These are phyloP conservation scores for Pseudoperonospora humuli DNA, from an alignment of 352 stramenopile genomes.

Conservation along the genomic window DNA sequence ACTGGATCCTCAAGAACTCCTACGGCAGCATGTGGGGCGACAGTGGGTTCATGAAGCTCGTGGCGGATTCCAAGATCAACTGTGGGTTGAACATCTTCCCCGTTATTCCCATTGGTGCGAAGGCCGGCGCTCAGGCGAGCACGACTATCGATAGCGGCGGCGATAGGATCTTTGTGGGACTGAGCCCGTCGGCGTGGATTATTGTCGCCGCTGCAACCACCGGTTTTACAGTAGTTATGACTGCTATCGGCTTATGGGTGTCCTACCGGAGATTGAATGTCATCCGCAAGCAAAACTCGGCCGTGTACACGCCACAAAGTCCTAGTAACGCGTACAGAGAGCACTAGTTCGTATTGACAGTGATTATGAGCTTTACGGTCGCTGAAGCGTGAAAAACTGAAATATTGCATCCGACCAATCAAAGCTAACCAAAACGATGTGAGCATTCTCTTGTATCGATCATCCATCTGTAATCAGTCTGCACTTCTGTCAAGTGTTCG, in stretches of 20 bases:
- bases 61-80: constrained; percentile 66
- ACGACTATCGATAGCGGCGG: constrained; percentile 58
- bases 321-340: constrained; percentile 2
- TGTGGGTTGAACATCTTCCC: constrained; percentile 77
- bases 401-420: no score
- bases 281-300: constrained; percentile 46
- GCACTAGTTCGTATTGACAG: constrained; percentile 2
- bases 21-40: constrained; percentile 65
- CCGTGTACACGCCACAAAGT: constrained; percentile 26
- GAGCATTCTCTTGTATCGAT: no score
- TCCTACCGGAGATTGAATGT: constrained; percentile 34
- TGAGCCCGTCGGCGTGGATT: constrained; percentile 52
- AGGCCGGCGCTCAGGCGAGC: constrained; percentile 31
- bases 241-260: constrained; percentile 36
- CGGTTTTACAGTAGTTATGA: constrained; percentile 36
- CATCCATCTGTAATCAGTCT: no score
- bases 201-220: constrained; percentile 38
- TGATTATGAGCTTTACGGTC: not conserved
- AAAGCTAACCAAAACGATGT: no score
- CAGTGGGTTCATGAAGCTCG: constrained; percentile 52
- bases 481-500: no score
- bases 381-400: no score
- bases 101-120: constrained; percentile 54
- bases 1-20: constrained; percentile 84
- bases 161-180: constrained; percentile 48